Base-by-base conservation (phyloP, 768 basidiomycete genomes). In the Lentinula guzmanii region DNA sequence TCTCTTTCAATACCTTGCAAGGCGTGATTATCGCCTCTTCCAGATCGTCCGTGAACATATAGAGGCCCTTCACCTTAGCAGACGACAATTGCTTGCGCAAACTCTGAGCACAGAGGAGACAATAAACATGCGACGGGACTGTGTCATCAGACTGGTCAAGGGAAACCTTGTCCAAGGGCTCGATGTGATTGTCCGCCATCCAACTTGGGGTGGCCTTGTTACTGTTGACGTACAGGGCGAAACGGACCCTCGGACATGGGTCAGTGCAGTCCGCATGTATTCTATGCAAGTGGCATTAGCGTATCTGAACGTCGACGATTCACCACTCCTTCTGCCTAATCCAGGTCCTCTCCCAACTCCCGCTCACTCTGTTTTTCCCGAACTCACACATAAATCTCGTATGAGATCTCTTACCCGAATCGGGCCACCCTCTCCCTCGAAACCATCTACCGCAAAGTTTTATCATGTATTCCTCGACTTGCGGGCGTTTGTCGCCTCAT, bases 121-220 rank as follows among this genome's bases (percentile, higher is more conserved):
- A 0, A 77, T 85, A 15, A 84, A 84, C 48, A 80, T 98, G 69
- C 82, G 93, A 61, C 82, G 86, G 58, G 93, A 95, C 62, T 95
- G 94, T 70, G 95, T 98, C 4, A 84, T 83, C 15, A 81, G 91
- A 61, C 83, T 98, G 5, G 95, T 96, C 46, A 83, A 83, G 52
- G 93, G 93, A 35, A 98, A 98, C 70, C 81, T 98, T 61, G 87
- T 90, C 2, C 96, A 98, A 70, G 91, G 90, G 6, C 75, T 98
- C 52, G 96, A 98, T 68, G 86, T 98, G 63, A 95, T 98, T 66
- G 95, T 98, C n/a, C 83, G 96, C 21, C 94, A 98, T 76, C 91
- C 95, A 33, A 86, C 84, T 2, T 93, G 90, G 82, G 96, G 96
- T 33, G 89, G 86, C 4, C 80, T 98, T 24, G 91, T 95, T 37